Conservation (phyloP, 768 basidiomycete genomes). For the Pleurotus giganteus region DNA sequence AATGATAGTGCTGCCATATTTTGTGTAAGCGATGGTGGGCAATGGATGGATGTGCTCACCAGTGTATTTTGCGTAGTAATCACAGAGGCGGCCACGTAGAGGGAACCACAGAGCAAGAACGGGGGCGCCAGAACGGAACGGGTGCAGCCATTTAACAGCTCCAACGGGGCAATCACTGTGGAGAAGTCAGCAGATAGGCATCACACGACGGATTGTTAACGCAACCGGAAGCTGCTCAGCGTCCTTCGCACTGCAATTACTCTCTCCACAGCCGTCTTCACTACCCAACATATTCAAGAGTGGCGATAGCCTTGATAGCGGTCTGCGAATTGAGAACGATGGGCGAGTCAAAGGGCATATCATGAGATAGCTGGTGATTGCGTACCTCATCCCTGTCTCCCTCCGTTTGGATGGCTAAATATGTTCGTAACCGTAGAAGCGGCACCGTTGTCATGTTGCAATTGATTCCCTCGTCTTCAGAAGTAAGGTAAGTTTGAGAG, state of each 20-base stretch:
- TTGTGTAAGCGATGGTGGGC: slow-evolving; percentile 26
- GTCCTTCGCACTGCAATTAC: not conserved
- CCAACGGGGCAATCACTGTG: slow-evolving; percentile 3
- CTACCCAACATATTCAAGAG: not conserved
- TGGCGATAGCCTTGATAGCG: not conserved
- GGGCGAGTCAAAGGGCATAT: not conserved
- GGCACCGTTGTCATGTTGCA: too few species aligned
- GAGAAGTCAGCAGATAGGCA: too few species aligned
- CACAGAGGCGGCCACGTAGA: not conserved
- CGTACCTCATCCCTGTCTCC: too few species aligned
- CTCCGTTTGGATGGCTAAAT: too few species aligned
- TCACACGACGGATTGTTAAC: not conserved
- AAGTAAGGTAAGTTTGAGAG: too few species aligned
- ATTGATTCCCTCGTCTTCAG: too few species aligned
- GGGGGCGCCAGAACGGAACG: slow-evolving; percentile 7
- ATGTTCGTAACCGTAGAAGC: too few species aligned
- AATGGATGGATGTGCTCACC: not conserved
- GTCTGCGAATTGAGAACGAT: not conserved
- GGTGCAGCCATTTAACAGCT: slow-evolving; percentile 6
- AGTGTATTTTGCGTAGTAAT: slow-evolving; percentile 6
- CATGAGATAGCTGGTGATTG: too few species aligned
- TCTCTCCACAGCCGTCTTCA: not conserved
- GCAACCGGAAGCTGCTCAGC: not conserved
- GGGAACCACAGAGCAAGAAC: slow-evolving; percentile 7
- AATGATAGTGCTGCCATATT: slow-evolving; percentile 37